Evolutionary conservation across 257 asterid species (phyloP).

Genomic region (Misopates orontium): DNA sequence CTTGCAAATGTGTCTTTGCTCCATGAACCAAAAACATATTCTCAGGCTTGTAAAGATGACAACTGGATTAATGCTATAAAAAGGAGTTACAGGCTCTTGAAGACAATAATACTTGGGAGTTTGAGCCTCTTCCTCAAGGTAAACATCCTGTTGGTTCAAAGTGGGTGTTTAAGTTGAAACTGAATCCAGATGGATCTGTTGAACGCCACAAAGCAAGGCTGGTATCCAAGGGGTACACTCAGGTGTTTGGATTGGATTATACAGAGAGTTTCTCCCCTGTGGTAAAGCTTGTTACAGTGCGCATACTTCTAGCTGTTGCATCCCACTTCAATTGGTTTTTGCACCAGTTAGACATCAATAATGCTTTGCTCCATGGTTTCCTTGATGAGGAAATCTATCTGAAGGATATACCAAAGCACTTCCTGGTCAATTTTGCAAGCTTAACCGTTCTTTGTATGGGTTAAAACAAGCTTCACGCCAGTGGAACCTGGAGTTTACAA

Average conservation of each 20-base stretch:
- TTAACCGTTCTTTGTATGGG: no score
- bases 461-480: no score
- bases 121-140: not conserved
- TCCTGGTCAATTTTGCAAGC: no score
- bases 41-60: not conserved
- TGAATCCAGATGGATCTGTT: not conserved
- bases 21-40: no score
- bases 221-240: not conserved
- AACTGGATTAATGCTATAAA: not conserved
- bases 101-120: conserved; percentile 7
- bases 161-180: conserved; percentile 5
- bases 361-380: not conserved
- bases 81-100: not conserved
- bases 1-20: no score
- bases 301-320: not conserved
- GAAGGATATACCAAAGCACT: no score
- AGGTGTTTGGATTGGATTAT: no score
- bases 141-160: not conserved
- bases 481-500: no score
- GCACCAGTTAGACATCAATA: not conserved
- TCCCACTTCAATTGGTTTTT: not conserved
- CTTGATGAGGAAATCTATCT: no score
- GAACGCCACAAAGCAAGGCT: conserved; percentile 1
- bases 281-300: not conserved
- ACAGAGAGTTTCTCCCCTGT: no score